Percentiles rank a stretch among this genome's conserved stretches.
phyloP scores from a whole-genome alignment of 2,329 filamentous ascomycete genomes.

The Diaporthe citri region DNA sequence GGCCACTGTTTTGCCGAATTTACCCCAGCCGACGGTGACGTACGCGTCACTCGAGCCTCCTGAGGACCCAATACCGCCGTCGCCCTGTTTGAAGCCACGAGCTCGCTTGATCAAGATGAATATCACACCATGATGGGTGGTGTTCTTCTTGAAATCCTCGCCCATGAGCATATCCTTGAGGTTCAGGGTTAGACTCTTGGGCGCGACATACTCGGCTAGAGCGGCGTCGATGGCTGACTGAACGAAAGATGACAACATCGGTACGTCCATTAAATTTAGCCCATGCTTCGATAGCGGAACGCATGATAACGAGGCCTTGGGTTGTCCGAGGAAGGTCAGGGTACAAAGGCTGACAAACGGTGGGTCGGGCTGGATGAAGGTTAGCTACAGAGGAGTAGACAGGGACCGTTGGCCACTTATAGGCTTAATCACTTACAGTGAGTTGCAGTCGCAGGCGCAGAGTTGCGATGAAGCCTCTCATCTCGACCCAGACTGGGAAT shows the following conservation, averaged over 20 bases:
- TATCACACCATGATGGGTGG: slow-evolving; percentile 72
- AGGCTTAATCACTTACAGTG: slow-evolving; percentile 51
- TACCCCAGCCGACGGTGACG: slow-evolving; percentile 80
- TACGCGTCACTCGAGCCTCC: slow-evolving; percentile 78
- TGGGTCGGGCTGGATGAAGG: slow-evolving; percentile 69
- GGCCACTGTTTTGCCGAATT: slow-evolving; percentile 78
- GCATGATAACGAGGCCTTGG: slow-evolving; percentile 78
- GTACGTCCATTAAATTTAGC: slow-evolving; percentile 81
- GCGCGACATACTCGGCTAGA: slow-evolving; percentile 80
- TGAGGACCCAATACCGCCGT: slow-evolving; percentile 71
- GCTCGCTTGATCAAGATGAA: slow-evolving; percentile 76
- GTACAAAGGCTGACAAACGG: slow-evolving; percentile 84
- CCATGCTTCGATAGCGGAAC: slow-evolving; percentile 77
- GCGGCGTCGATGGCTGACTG: slow-evolving; percentile 81
- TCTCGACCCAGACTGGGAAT: slow-evolving; percentile 79
- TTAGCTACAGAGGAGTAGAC: neutral
- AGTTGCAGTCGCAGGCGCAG: slow-evolving; percentile 78
- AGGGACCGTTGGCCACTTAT: neutral
- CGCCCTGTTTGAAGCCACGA: slow-evolving; percentile 78
- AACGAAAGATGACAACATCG: slow-evolving; percentile 80
- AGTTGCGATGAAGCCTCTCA: slow-evolving; percentile 78
- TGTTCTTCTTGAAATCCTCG: slow-evolving; percentile 85
- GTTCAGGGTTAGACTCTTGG: slow-evolving; percentile 80
- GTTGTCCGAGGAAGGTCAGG: slow-evolving; percentile 80
- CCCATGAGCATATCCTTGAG: slow-evolving; percentile 83